Evolutionary conservation across 257 asterid species (phyloP).

Genomic region (Capsicum chinense): DNA sequence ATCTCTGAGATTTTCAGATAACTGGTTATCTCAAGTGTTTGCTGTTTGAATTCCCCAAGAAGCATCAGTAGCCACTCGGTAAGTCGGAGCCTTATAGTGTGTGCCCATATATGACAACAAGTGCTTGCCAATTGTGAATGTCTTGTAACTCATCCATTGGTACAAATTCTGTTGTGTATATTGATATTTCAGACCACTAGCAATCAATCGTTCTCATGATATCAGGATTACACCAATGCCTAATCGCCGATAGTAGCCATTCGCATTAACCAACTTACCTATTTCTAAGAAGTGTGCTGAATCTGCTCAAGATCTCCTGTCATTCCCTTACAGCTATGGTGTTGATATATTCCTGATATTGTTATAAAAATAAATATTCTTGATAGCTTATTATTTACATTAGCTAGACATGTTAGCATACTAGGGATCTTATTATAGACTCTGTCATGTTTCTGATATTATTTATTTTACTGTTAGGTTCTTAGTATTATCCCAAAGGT

Average conservation of each 20-base stretch:
- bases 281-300: background rate
- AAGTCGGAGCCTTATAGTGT: background rate
- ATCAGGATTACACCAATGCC: background rate
- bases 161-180: background rate
- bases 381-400: background rate
- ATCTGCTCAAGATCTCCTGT: conserved; percentile 5
- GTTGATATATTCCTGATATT: background rate
- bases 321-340: background rate
- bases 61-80: background rate
- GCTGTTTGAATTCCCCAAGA: background rate
- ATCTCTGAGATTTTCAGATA: background rate
- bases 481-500: conserved; percentile 84
- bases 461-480: conserved; percentile 50
- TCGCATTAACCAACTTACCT: background rate
- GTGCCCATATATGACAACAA: background rate
- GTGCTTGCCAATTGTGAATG: background rate
- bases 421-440: conserved; percentile 9
- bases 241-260: background rate
- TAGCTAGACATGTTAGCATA: background rate
- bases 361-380: background rate
- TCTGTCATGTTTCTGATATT: conserved; percentile 12
- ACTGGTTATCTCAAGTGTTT: background rate
- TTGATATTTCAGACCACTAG: background rate
- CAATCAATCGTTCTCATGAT: background rate
- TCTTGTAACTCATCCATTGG: background rate